A percentile compares a stretch with the other conserved stretches of the same genome.
These are phyloP conservation scores for Pichia sp. DNA, from an alignment of 1,139 yeast species.

Conservation along the genomic window DNA sequence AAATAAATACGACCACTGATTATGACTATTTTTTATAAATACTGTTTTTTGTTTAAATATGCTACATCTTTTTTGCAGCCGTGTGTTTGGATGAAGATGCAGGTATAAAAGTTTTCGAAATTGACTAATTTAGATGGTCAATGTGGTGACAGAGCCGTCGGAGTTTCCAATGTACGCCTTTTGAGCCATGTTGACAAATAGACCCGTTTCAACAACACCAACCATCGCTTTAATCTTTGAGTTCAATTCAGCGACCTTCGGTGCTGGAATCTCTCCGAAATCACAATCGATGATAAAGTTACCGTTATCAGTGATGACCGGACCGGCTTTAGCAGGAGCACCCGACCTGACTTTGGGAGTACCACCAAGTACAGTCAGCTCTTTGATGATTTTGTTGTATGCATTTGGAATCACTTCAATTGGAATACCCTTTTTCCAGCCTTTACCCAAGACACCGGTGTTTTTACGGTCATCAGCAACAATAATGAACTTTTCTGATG, in stretches of 20 bases:
- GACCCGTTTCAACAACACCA: conserved; percentile 97
- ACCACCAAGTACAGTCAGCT: conserved; percentile 66
- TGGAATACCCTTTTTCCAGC: conserved; percentile 91
- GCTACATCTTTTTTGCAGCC: no score
- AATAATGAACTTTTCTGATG: conserved; percentile 71
- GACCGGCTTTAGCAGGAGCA: conserved; percentile 92
- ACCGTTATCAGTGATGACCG: conserved; percentile 95
- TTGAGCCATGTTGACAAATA: conserved; percentile 70
- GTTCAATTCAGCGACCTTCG: conserved; percentile 53
- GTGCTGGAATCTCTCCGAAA: conserved; percentile 72
- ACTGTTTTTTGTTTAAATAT: conserved; percentile 34
- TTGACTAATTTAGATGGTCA: conserved; percentile 16
- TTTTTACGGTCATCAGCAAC: conserved; percentile 92
- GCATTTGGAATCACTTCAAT: conserved; percentile 93
- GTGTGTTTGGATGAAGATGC: no score
- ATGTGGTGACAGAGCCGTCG: conserved; percentile 30
- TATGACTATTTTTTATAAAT: conserved; percentile 26
- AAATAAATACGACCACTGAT: conserved; percentile 1
- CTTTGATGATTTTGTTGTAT: conserved; percentile 67
- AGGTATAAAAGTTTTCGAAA: no score
- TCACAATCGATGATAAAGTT: conserved; percentile 92
- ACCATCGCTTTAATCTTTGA: conserved; percentile 64
- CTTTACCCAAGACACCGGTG: conserved; percentile 65
- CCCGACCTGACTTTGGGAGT: conserved; percentile 75
- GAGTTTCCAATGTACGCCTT: conserved; percentile 81